phyloP scores from a whole-genome alignment of 306 rosid species.

The Comarum palustre region DNA sequence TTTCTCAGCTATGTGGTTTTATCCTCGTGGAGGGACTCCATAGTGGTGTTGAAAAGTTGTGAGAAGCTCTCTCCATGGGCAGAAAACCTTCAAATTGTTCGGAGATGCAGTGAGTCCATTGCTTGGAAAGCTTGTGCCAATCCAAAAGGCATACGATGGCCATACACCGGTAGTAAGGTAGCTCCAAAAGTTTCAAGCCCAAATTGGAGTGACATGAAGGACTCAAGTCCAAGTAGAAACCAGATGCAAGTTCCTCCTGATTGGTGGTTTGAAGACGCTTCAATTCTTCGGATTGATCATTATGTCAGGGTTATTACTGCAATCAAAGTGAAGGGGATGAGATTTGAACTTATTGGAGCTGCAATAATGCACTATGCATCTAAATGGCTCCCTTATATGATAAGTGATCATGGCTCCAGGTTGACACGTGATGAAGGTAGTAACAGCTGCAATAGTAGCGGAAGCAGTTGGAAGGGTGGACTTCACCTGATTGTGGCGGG shows the following conservation, averaged over 20 bases:
- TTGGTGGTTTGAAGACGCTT: constrained; percentile 99
- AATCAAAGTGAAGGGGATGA: constrained; percentile 91
- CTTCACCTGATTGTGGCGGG: constrained; percentile 76
- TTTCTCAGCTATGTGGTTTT: constrained; percentile 93
- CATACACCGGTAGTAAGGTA: constrained; percentile 82
- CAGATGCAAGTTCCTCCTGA: constrained; percentile 82
- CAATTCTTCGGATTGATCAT: constrained; percentile 90
- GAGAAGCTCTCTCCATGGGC: constrained; percentile 98
- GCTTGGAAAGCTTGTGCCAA: constrained; percentile 99
- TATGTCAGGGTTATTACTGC: constrained; percentile 92
- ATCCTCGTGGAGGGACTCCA: constrained; percentile 96
- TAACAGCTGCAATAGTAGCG: constrained; percentile 35
- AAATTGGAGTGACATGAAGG: constrained; percentile 73
- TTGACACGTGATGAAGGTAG: constrained; percentile 54
- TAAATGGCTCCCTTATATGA: constrained; percentile 82
- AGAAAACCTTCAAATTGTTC: constrained; percentile 84
- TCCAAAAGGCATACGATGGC: constrained; percentile 93
- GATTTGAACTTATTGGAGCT: constrained; percentile 77
- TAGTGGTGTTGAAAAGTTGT: constrained; percentile 83
- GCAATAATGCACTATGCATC: constrained; percentile 73
- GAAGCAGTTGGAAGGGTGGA: constrained; percentile 66
- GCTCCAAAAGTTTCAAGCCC: constrained; percentile 59
- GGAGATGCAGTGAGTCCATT: constrained; percentile 92
- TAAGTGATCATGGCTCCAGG: constrained; percentile 33
- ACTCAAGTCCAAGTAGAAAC: constrained; percentile 75